Percentiles rank a stretch among this genome's conserved stretches.
These are phyloP conservation scores for Ogataea dorogensis DNA, from an alignment of 805 yeast species.

Conservation along the genomic window DNA sequence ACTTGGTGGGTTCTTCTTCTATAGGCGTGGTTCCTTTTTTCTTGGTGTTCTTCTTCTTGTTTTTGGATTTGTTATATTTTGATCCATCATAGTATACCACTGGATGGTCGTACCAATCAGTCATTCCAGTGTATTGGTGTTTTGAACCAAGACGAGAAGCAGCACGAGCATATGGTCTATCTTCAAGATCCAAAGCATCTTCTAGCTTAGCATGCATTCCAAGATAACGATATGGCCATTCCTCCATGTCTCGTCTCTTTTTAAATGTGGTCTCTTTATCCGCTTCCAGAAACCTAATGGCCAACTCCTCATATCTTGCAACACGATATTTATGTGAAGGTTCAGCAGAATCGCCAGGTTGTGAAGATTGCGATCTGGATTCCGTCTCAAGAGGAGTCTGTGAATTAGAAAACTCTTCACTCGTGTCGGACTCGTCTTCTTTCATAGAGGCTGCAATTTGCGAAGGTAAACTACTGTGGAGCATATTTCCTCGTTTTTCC, in stretches of 20 bases:
- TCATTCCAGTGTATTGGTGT: slow-evolving; percentile 67
- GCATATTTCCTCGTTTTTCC: slow-evolving; percentile 36
- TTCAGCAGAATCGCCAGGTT: slow-evolving; percentile 6
- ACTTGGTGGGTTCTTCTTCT: slow-evolving; percentile 21
- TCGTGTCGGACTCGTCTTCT: slow-evolving; percentile 4
- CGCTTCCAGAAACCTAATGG: slow-evolving; percentile 48
- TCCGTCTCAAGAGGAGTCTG: slow-evolving; percentile 8
- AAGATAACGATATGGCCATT: slow-evolving; percentile 79
- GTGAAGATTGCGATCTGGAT: slow-evolving; percentile 7
- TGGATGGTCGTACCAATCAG: slow-evolving; percentile 62
- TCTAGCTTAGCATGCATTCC: slow-evolving; percentile 74
- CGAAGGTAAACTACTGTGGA: slow-evolving; percentile 30
- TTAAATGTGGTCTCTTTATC: slow-evolving; percentile 43
- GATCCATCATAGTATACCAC: slow-evolving; percentile 59
- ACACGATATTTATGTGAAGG: slow-evolving; percentile 19
- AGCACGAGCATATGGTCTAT: slow-evolving; percentile 78
- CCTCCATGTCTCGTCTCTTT: slow-evolving; percentile 56
- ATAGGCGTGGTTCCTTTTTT: slow-evolving; percentile 25
- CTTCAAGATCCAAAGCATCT: slow-evolving; percentile 75
- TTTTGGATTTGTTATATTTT: slow-evolving; percentile 17
- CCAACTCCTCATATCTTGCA: slow-evolving; percentile 58
- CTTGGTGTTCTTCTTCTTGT: slow-evolving; percentile 25
- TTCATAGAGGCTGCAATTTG: slow-evolving; percentile 23
- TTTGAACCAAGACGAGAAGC: slow-evolving; percentile 72
- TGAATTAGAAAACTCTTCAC: slow-evolving; percentile 4